Percentiles rank a stretch among this genome's conserved stretches.
Conservation (phyloP, 2,329 filamentous ascomycete genomes). For the Penicillium corylophilum region DNA sequence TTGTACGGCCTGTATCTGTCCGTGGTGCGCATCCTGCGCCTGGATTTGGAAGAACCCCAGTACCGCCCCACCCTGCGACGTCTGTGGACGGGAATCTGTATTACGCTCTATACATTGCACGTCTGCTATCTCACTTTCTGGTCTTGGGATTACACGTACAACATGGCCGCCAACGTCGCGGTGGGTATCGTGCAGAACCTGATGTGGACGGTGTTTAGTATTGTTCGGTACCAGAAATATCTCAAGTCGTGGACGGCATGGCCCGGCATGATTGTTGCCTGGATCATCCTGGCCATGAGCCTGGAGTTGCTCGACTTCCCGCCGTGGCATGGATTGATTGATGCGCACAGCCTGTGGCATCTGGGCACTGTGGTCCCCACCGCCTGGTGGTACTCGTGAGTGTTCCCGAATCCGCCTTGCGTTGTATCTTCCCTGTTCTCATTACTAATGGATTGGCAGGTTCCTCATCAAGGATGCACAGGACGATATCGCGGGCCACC, state of each 20-base stretch:
- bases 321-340: conserved; percentile 75
- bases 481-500: conserved; percentile 72
- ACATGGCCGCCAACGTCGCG: conserved; percentile 91
- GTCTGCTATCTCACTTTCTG: conserved; percentile 81
- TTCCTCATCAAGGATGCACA: conserved; percentile 84
- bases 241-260: conserved; percentile 78
- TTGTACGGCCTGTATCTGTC: conserved; percentile 90
- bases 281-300: conserved; percentile 92
- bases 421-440: neutral
- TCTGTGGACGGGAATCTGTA: conserved; percentile 73
- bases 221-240: conserved; percentile 68
- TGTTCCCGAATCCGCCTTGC: conserved; percentile 26
- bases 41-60: conserved; percentile 61
- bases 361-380: conserved; percentile 85
- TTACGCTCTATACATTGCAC: conserved; percentile 69
- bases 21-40: conserved; percentile 75
- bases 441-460: conserved; percentile 48
- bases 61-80: conserved; percentile 58
- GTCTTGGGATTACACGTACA: conserved; percentile 94
- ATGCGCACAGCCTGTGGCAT: conserved; percentile 97
- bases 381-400: conserved; percentile 92
- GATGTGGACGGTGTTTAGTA: conserved; percentile 84
- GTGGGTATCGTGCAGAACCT: conserved; percentile 77
- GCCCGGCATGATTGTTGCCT: conserved; percentile 87
- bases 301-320: conserved; percentile 93